Percentiles rank a stretch among this genome's conserved stretches.
Evolutionary conservation across 2,329 filamentous ascomycete genomes (phyloP).

Genomic region (Cercospora berteroae): DNA sequence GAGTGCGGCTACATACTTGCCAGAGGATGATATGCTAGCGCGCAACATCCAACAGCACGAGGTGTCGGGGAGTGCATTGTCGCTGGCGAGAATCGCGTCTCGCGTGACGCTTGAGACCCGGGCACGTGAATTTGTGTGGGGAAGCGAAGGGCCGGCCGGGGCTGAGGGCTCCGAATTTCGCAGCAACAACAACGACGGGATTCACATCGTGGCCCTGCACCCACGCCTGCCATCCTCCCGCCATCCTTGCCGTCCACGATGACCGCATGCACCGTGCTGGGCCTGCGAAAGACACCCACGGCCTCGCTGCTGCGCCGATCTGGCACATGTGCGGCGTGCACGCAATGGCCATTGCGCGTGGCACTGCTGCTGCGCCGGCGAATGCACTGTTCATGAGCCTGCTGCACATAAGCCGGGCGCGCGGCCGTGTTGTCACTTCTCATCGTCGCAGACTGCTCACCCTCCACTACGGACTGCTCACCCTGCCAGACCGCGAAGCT

Average conservation of each 20-base stretch:
- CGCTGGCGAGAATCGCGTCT: neutral
- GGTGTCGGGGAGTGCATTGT: neutral
- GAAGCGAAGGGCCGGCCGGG: neutral
- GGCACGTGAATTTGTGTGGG: neutral
- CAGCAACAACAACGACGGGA: neutral
- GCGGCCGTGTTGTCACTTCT: neutral
- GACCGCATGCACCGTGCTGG: neutral
- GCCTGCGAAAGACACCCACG: neutral
- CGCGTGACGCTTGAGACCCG: neutral
- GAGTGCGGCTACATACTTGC: neutral
- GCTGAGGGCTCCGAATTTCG: neutral
- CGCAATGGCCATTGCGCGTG: neutral
- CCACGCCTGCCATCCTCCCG: neutral
- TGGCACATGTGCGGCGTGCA: neutral
- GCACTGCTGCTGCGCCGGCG: neutral
- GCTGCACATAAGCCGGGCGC: neutral
- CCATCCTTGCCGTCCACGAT: neutral
- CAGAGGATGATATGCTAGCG: neutral
- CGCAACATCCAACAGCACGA: neutral
- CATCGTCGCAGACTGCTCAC: neutral
- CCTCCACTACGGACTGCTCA: neutral
- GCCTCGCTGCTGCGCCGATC: neutral
- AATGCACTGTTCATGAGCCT: neutral
- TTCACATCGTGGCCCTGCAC: neutral
- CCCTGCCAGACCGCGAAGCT: neutral